These are phyloP conservation scores for Microbotryum intermedium DNA, from an alignment of 1,284 basidiomycete species.

Conservation along the genomic window DNA sequence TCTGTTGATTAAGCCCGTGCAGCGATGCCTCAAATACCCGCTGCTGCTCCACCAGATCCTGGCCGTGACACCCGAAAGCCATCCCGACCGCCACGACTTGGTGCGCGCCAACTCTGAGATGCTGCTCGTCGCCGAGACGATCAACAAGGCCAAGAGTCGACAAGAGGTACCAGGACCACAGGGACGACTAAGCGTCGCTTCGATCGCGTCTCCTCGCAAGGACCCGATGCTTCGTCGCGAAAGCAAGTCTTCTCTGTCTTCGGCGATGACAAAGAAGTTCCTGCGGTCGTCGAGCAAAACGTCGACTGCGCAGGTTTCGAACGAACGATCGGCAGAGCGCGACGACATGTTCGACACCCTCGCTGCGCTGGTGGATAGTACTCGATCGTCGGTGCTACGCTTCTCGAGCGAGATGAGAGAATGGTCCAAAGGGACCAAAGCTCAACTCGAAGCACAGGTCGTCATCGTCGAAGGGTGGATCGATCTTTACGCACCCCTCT, in stretches of 20 bases:
- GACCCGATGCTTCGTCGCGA: conserved; percentile 15
- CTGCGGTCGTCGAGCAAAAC: conserved; percentile 33
- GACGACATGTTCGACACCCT: conserved; percentile 26
- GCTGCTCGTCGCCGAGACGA: conserved; percentile 40
- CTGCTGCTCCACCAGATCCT: conserved; percentile 40
- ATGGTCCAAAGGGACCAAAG: conserved; percentile 22
- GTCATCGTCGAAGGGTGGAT: conserved; percentile 29
- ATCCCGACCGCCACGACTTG: conserved; percentile 37
- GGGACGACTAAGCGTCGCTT: conserved; percentile 24
- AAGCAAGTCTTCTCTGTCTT: conserved; percentile 6
- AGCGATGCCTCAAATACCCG: conserved; percentile 41
- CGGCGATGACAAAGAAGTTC: conserved; percentile 21
- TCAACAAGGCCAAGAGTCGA: conserved; percentile 42
- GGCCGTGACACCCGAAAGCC: conserved; percentile 34
- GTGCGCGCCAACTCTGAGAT: conserved; percentile 37
- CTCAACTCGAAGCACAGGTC: conserved; percentile 25
- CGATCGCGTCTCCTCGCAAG: conserved; percentile 26
- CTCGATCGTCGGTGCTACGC: conserved; percentile 16
- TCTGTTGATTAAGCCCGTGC: conserved; percentile 43
- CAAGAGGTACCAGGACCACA: conserved; percentile 30
- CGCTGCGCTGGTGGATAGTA: conserved; percentile 22
- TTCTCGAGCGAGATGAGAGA: conserved; percentile 31
- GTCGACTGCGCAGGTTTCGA: conserved; percentile 14
- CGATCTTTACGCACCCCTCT: conserved; percentile 24
- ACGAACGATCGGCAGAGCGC: background rate